Conservation (phyloP, 805 yeast species). For the Wickerhamomyces ciferrii region DNA sequence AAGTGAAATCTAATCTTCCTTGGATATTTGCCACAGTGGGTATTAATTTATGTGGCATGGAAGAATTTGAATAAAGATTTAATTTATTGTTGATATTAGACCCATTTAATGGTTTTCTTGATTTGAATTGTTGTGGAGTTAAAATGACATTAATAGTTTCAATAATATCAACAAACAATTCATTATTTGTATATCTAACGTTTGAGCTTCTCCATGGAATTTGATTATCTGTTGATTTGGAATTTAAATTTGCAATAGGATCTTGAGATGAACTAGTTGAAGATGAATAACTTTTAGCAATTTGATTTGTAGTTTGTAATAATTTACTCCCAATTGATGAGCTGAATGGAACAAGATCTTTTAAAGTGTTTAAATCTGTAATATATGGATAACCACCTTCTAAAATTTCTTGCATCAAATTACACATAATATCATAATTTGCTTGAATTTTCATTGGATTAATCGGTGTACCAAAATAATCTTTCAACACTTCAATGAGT, state of each 20-base stretch:
- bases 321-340: conserved; percentile 26
- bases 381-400: conserved; percentile 72
- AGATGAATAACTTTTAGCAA: conserved; percentile 17
- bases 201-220: conserved; percentile 78
- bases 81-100: neutral
- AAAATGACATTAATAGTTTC: conserved; percentile 60
- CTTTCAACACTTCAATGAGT: conserved; percentile 45
- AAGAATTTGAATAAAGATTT: conserved; percentile 1
- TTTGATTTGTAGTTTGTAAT: conserved; percentile 30
- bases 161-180: conserved; percentile 75
- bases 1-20: conserved; percentile 60
- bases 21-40: conserved; percentile 50
- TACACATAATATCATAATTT: conserved; percentile 64
- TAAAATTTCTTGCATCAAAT: conserved; percentile 71
- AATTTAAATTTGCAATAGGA: conserved; percentile 3
- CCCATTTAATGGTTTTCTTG: neutral
- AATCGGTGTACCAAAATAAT: conserved; percentile 54
- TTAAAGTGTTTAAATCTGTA: conserved; percentile 65
- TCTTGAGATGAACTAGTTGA: conserved; percentile 7
- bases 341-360: conserved; percentile 60
- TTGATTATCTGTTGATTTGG: conserved; percentile 16
- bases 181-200: conserved; percentile 74
- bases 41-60: conserved; percentile 12
- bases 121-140: conserved; percentile 17
- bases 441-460: conserved; percentile 55